A percentile compares a stretch with the other conserved stretches of the same genome.
Evolutionary conservation across 1,139 yeast genomes (phyloP).

Genomic region (Tardiomyces depauwii): DNA sequence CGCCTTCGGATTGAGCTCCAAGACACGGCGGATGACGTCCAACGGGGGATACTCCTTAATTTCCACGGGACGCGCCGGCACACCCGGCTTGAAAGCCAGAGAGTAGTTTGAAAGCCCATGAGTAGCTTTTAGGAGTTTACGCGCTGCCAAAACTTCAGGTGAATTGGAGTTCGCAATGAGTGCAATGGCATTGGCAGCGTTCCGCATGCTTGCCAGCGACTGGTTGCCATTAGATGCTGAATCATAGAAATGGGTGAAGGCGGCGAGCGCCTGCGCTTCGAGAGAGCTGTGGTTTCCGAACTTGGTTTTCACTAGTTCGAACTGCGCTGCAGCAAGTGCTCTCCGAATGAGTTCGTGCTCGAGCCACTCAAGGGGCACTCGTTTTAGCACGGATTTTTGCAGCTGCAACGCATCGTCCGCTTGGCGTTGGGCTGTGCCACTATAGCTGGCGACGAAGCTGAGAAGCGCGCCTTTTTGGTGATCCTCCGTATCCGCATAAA

Average conservation of each 20-base stretch:
- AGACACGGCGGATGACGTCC: constrained; percentile 19
- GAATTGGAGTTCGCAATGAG: constrained; percentile 1
- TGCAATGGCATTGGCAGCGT: neutral
- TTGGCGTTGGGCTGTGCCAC: no score
- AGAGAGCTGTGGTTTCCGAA: neutral
- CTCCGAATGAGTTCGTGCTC: neutral
- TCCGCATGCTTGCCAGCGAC: neutral
- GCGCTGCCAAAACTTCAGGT: constrained; percentile 11
- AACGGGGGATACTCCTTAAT: constrained; percentile 15
- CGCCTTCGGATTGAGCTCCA: constrained; percentile 21
- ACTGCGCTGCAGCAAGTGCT: neutral
- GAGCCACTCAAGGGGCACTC: neutral
- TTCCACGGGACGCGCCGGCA: constrained; percentile 20
- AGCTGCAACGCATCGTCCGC: no score
- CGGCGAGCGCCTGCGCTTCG: neutral
- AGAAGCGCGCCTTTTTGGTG: no score
- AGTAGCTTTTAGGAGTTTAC: constrained; percentile 18
- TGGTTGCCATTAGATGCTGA: neutral
- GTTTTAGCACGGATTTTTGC: neutral
- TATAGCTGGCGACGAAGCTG: no score
- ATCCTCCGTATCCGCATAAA: no score
- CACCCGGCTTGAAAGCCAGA: constrained; percentile 19
- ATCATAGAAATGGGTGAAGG: neutral
- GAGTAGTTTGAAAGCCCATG: constrained; percentile 20
- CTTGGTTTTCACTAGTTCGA: neutral